These are phyloP conservation scores for Beauveria brongniartii DNA, from an alignment of 2,329 filamentous ascomycete genomes.

Conservation along the genomic window DNA sequence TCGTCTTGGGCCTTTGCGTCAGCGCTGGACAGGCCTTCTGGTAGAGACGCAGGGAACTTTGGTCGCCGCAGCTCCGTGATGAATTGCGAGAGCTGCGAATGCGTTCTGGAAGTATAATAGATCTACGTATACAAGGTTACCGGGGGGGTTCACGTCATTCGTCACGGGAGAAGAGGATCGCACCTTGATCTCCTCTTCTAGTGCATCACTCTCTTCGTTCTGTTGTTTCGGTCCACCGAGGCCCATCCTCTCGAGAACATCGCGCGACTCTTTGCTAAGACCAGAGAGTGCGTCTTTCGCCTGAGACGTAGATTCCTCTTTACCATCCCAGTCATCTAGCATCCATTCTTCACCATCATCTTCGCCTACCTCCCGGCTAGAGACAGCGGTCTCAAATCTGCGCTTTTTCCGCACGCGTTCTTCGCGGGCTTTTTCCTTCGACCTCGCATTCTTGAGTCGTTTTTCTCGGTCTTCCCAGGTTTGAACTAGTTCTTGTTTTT, in stretches of 20 bases:
- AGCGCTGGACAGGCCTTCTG: conserved; percentile 27
- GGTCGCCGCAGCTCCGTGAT: conserved; percentile 74
- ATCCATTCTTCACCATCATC: conserved; percentile 61
- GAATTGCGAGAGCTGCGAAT: conserved; percentile 87
- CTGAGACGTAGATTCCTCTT: conserved; percentile 18
- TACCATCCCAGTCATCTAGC: conserved; percentile 60
- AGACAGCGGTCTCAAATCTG: conserved; percentile 30
- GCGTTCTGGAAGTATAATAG: conserved; percentile 86
- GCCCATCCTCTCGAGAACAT: conserved; percentile 60
- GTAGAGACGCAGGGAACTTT: conserved; percentile 64
- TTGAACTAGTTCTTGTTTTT: conserved; percentile 55
- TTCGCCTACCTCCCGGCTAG: conserved; percentile 19
- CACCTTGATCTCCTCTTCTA: conserved; percentile 62
- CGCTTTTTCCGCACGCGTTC: conserved; percentile 40
- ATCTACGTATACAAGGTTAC: conserved; percentile 44
- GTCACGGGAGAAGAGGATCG: conserved; percentile 13
- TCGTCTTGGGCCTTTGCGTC: conserved; percentile 20
- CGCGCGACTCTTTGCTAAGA: conserved; percentile 67
- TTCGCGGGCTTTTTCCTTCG: conserved; percentile 52
- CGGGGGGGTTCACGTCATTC: not conserved
- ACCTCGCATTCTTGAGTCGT: conserved; percentile 57
- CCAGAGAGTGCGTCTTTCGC: conserved; percentile 38
- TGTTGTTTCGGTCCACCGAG: conserved; percentile 29
- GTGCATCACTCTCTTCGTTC: conserved; percentile 35
- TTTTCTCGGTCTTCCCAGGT: conserved; percentile 66